phyloP scores from a whole-genome alignment of 495 filamentous ascomycete species.

The Aspergillus cristatus region DNA sequence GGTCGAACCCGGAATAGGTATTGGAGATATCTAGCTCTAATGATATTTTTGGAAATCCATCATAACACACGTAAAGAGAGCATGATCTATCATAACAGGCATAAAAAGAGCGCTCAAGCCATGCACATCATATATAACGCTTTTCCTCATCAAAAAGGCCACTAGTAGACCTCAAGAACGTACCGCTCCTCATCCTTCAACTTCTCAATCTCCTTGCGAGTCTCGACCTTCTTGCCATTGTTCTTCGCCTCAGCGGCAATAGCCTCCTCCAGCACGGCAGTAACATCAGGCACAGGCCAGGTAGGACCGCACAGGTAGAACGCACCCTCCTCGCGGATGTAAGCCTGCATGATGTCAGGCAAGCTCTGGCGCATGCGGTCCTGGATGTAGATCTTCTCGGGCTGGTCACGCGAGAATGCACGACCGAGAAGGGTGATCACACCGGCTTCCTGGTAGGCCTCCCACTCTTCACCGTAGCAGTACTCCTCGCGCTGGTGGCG shows the following conservation, averaged over 20 bases:
- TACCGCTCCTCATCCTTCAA: slow-evolving; percentile 91
- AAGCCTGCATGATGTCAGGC: slow-evolving; percentile 77
- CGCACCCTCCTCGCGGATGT: slow-evolving; percentile 75
- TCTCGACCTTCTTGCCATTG: slow-evolving; percentile 69
- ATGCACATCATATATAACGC: too few species aligned
- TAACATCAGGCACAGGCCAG: slow-evolving; percentile 99
- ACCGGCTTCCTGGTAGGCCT: slow-evolving; percentile 91
- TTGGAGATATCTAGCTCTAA: too few species aligned
- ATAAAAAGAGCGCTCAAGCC: too few species aligned
- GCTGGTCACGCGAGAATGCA: slow-evolving; percentile 94
- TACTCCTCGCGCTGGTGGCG: slow-evolving; percentile 98
- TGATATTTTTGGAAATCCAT: too few species aligned
- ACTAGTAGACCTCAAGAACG: slow-evolving; percentile 90
- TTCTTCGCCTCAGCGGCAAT: slow-evolving; percentile 66
- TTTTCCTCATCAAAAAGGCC: too few species aligned
- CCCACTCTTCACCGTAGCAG: slow-evolving; percentile 98
- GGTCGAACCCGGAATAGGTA: too few species aligned
- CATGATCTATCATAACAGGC: too few species aligned
- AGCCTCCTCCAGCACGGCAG: slow-evolving; percentile 85
- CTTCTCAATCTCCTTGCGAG: slow-evolving; percentile 89
- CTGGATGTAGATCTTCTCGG: slow-evolving; percentile 98
- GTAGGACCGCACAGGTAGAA: slow-evolving; percentile 98
- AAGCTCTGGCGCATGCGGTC: slow-evolving; percentile 91
- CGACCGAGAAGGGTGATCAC: slow-evolving; percentile 89
- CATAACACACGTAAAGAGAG: too few species aligned